Evolutionary conservation across 495 filamentous ascomycete genomes (phyloP).

Genomic region (Patellaria atrata): DNA sequence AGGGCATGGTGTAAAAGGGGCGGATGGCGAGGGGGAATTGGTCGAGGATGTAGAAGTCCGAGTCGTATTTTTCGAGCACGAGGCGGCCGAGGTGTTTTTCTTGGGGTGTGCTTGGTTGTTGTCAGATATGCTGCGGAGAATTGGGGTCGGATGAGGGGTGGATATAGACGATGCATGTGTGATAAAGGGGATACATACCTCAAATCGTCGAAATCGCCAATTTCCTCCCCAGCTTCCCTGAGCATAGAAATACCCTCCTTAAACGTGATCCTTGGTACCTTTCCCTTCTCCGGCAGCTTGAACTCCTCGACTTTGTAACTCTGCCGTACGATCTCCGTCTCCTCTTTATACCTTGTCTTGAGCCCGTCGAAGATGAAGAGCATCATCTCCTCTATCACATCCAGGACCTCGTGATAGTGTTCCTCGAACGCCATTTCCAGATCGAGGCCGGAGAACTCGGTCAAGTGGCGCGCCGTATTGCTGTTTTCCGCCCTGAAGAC

Average conservation of each 20-base stretch:
- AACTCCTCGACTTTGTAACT: constrained; percentile 31
- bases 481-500: constrained; percentile 35
- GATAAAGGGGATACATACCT: constrained; percentile 31
- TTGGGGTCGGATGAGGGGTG: not conserved
- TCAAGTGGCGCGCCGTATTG: constrained; percentile 33
- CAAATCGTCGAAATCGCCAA: constrained; percentile 61
- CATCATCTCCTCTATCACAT: constrained; percentile 30
- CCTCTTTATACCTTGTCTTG: constrained; percentile 22
- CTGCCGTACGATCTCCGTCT: constrained; percentile 30
- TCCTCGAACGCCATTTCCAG: constrained; percentile 34
- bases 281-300: constrained; percentile 45
- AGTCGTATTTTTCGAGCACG: constrained; percentile 67
- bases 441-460: constrained; percentile 34
- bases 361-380: constrained; percentile 33
- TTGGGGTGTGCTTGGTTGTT: constrained; percentile 45
- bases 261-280: constrained; percentile 71
- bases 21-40: constrained; percentile 76
- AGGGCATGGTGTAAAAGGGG: constrained; percentile 83
- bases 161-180: constrained; percentile 1
- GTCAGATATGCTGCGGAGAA: constrained; percentile 19
- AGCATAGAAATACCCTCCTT: constrained; percentile 72
- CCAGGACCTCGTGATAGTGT: constrained; percentile 34
- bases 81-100: constrained; percentile 84
- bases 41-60: constrained; percentile 86
- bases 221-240: constrained; percentile 61